Percentiles rank a stretch among this genome's conserved stretches.
phyloP scores from a whole-genome alignment of 805 yeast species.

The Candida quercuum region DNA sequence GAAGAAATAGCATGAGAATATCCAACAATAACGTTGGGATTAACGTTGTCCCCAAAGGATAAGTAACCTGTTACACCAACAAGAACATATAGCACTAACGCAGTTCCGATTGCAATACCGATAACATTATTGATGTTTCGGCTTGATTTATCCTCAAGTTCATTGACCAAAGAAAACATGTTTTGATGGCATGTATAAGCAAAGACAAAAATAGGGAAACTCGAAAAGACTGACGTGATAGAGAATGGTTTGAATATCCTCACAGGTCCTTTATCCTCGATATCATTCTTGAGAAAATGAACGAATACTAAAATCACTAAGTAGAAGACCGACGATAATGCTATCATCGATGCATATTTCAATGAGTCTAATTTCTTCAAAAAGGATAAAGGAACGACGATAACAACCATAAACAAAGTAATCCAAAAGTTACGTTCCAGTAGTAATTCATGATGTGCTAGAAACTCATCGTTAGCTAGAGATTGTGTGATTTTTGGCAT shows the following conservation, averaged over 20 bases:
- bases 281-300: conserved; percentile 61
- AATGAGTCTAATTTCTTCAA: conserved; percentile 74
- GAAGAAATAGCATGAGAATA: conserved; percentile 63
- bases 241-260: conserved; percentile 42
- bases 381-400: conserved; percentile 55
- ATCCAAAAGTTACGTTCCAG: conserved; percentile 56
- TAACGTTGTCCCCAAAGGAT: conserved; percentile 77
- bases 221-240: conserved; percentile 47
- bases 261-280: conserved; percentile 47
- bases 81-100: conserved; percentile 55
- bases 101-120: conserved; percentile 47
- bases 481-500: conserved; percentile 53
- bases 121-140: conserved; percentile 42
- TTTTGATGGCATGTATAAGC: conserved; percentile 96
- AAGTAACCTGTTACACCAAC: conserved; percentile 83
- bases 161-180: conserved; percentile 86
- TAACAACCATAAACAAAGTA: conserved; percentile 42
- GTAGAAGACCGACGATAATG: conserved; percentile 75
- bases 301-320: conserved; percentile 64
- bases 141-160: conserved; percentile 54
- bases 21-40: conserved; percentile 75
- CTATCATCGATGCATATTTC: conserved; percentile 80
- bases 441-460: conserved; percentile 20
- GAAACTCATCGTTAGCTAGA: conserved; percentile 15
- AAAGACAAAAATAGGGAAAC: conserved; percentile 89